Evolutionary conservation across 1,284 basidiomycete genomes (phyloP).

Genomic region (Microbotryum lychnidis-dioicae): DNA sequence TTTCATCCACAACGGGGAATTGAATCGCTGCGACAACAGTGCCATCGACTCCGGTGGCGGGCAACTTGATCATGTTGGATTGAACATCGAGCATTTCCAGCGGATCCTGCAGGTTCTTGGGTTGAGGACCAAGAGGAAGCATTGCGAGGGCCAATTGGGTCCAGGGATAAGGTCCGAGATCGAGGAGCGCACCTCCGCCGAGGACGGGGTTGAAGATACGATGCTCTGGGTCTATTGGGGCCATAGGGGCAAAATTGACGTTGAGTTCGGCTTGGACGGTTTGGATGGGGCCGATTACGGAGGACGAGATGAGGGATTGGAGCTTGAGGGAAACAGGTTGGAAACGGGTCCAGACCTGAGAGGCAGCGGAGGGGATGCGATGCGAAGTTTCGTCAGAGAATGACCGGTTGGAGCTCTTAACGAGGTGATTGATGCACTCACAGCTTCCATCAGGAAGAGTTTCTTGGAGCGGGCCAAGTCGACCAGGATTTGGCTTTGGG

Average conservation of each 20-base stretch:
- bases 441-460: slow-evolving; percentile 43
- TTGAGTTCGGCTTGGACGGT: slow-evolving; percentile 39
- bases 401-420: not conserved
- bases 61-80: slow-evolving; percentile 17
- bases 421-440: slow-evolving; percentile 5
- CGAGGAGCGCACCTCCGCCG: slow-evolving; percentile 46
- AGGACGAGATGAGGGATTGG: slow-evolving; percentile 37
- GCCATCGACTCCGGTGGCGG: slow-evolving; percentile 19
- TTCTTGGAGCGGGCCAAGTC: slow-evolving; percentile 40
- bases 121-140: slow-evolving; percentile 5
- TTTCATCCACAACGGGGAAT: slow-evolving; percentile 9
- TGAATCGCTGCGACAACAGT: slow-evolving; percentile 14
- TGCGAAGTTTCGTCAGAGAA: not conserved
- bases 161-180: slow-evolving; percentile 42
- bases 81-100: not conserved
- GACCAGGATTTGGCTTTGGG: slow-evolving; percentile 42
- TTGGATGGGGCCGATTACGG: slow-evolving; percentile 40
- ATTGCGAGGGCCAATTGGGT: slow-evolving; percentile 39
- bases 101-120: not conserved
- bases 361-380: not conserved
- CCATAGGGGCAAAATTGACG: slow-evolving; percentile 23
- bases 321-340: slow-evolving; percentile 28
- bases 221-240: slow-evolving; percentile 35
- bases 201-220: slow-evolving; percentile 42
- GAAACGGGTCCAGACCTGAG: slow-evolving; percentile 42